These are phyloP conservation scores for Penicillium sp. DNA, from an alignment of 2,329 filamentous ascomycete genomes.

Conservation along the genomic window DNA sequence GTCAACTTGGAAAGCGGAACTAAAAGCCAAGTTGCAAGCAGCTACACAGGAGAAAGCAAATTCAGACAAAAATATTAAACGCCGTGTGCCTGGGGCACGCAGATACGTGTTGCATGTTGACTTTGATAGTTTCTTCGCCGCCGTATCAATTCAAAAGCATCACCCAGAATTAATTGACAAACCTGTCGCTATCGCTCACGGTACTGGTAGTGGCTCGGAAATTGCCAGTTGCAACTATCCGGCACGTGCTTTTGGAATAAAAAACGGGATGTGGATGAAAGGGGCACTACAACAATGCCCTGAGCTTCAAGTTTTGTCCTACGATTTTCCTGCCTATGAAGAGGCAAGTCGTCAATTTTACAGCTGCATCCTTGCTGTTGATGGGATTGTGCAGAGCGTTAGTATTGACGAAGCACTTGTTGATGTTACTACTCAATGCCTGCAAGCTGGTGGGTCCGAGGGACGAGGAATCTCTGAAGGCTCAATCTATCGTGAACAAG, in stretches of 20 bases:
- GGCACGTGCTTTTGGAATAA: constrained; percentile 78
- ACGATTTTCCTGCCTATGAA: constrained; percentile 94
- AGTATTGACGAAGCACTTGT: constrained; percentile 94
- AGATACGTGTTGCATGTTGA: constrained; percentile 92
- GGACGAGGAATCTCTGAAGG: constrained; percentile 63
- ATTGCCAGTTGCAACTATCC: constrained; percentile 98
- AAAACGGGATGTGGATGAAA: constrained; percentile 99
- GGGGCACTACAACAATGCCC: constrained; percentile 77
- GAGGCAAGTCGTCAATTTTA: constrained; percentile 87
- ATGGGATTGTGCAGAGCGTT: constrained; percentile 87
- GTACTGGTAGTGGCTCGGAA: constrained; percentile 78
- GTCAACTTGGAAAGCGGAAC: constrained; percentile 91
- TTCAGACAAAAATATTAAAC: constrained; percentile 45
- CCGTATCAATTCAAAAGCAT: constrained; percentile 75
- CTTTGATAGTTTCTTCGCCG: constrained; percentile 98
- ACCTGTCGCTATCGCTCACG: constrained; percentile 85
- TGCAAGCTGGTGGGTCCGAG: constrained; percentile 62
- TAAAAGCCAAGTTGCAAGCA: constrained; percentile 83
- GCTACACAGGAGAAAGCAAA: constrained; percentile 65
- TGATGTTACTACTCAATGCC: constrained; percentile 70
- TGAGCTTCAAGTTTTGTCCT: constrained; percentile 82
- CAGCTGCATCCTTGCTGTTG: constrained; percentile 71
- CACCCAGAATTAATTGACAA: constrained; percentile 71
- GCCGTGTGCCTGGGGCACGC: constrained; percentile 60
- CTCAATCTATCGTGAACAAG: constrained; percentile 72